Conservation (phyloP, 208 protist species). For the Leptomonas seymouri region DNA sequence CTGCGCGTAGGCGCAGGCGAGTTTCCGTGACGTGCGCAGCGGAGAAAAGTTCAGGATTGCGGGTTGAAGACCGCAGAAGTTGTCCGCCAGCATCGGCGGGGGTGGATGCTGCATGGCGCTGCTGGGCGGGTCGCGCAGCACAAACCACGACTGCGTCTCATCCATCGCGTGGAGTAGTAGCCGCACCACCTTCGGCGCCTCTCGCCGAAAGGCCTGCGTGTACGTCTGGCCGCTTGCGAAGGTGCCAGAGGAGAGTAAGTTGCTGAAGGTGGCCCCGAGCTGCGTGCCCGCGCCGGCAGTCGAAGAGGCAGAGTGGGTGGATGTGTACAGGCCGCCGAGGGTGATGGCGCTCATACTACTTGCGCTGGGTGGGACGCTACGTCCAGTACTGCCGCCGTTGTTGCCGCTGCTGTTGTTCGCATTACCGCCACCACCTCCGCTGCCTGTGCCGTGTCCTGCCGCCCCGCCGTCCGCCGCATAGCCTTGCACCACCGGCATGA, state of each 20-base stretch:
- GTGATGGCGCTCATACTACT: slow-evolving; percentile 20
- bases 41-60: slow-evolving; percentile 55
- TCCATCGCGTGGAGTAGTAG: slow-evolving; percentile 77
- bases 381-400: not conserved
- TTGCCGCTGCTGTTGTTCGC: not conserved
- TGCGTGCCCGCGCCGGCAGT: slow-evolving; percentile 8
- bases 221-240: slow-evolving; percentile 53
- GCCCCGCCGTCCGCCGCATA: not conserved
- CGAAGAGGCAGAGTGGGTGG: not conserved
- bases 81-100: slow-evolving; percentile 34
- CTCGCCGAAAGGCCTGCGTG: slow-evolving; percentile 60
- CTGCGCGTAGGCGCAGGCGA: slow-evolving; percentile 40
- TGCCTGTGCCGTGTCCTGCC: not conserved
- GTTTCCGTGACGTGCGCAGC: slow-evolving; percentile 33
- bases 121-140: slow-evolving; percentile 45
- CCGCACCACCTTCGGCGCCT: slow-evolving; percentile 62
- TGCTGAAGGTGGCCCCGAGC: slow-evolving; percentile 24
- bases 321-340: slow-evolving; percentile 27
- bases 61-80: slow-evolving; percentile 32
- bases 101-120: slow-evolving; percentile 36
- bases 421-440: not conserved
- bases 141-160: slow-evolving; percentile 48
- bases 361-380: not conserved
- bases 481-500: slow-evolving; percentile 46
- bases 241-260: slow-evolving; percentile 22